A percentile compares a stretch with the other conserved stretches of the same genome.
phyloP scores from a whole-genome alignment of 1,284 basidiomycete genomes.

The Ustilago crameri region DNA sequence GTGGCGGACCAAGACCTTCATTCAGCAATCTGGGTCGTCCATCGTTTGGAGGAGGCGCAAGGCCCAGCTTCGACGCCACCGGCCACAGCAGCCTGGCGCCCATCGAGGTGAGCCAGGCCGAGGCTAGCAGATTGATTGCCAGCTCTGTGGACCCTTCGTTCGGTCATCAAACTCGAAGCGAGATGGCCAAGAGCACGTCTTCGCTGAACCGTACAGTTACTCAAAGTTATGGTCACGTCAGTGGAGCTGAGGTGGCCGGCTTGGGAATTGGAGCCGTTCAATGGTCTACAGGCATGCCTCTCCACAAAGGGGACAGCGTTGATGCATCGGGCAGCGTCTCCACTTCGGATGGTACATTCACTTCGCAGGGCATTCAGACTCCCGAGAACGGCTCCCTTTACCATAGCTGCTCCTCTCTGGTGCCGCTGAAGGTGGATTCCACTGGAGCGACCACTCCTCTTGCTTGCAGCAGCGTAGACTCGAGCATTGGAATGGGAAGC shows the following conservation, averaged over 20 bases:
- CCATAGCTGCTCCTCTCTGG: slow-evolving; percentile 13
- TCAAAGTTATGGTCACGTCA: slow-evolving; percentile 1
- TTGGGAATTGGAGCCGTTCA: slow-evolving; percentile 25
- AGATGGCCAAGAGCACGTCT: slow-evolving; percentile 11
- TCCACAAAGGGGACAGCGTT: slow-evolving; percentile 14
- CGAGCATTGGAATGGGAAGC: slow-evolving; percentile 1
- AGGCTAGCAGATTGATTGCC: slow-evolving; percentile 19
- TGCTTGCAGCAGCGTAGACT: slow-evolving; percentile 13
- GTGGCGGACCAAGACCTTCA: slow-evolving; percentile 20
- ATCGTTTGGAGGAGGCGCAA: slow-evolving; percentile 9
- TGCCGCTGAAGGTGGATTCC: slow-evolving; percentile 4
- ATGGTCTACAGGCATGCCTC: slow-evolving; percentile 25
- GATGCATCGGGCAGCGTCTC: slow-evolving; percentile 20
- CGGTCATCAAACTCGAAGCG: slow-evolving; percentile 9
- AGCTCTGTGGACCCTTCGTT: slow-evolving; percentile 28
- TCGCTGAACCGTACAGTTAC: not conserved
- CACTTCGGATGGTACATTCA: slow-evolving; percentile 27
- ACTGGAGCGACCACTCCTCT: slow-evolving; percentile 17
- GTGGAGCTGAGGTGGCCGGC: slow-evolving; percentile 17
- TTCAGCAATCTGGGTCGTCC: slow-evolving; percentile 21
- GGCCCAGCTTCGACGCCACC: slow-evolving; percentile 25
- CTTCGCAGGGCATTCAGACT: slow-evolving; percentile 22
- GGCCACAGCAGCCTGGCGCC: slow-evolving; percentile 14
- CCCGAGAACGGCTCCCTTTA: slow-evolving; percentile 25
- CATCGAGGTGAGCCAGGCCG: slow-evolving; percentile 17